Evolutionary conservation across 2,329 filamentous ascomycete species (phyloP), one percentile per base, ranked within the genome.

Genomic region (Alternaria incomplexa): DNA sequence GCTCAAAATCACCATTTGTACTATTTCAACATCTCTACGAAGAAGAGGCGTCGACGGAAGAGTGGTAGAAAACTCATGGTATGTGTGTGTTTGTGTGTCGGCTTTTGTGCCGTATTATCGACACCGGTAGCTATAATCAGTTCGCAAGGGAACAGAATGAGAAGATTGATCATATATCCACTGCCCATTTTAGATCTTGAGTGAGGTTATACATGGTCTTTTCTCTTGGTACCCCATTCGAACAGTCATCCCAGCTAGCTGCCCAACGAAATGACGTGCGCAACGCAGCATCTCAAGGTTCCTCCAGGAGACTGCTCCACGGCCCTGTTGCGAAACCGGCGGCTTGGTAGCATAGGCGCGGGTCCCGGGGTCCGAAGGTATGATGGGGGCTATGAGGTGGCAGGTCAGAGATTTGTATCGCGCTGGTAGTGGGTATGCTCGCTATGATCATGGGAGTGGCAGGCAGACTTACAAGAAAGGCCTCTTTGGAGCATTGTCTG

Each of bases 261-360:
- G 17, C 36, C 4, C n/a, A 40, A 17, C n/a, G 36, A 40, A 17
- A 40, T 17, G 36, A 40, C 36, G 36, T 17, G 36, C 36, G 15
- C 4, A 40, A 40, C 4, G 9, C 15, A 40, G n/a, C n/a, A 17
- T 40, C 36, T 40, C 32, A 40, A 20, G 53, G 53, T 8, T 25
- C 47, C 6, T 51, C 56, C 2, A 25, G 51, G 13, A 52, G 25
- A 51, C 46, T 58, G 15, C 28, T 17, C 56, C 56, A 58, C 11
- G 46, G 47, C 3, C 47, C 47, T 30, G 56, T 43, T 17, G 56
- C 32, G 36, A 58, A 58, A 7, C 47, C 32, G 15, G 56, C 46
- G 30, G 56, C 25, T 25, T 40, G 47, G 47, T 58, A 58, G 25
- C 56, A 58, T 4, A 58, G 47, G 36, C 56, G 56, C 7, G 45